Conservation (phyloP, 805 yeast genomes). For the Kluyveromyces dobzhanskii region DNA sequence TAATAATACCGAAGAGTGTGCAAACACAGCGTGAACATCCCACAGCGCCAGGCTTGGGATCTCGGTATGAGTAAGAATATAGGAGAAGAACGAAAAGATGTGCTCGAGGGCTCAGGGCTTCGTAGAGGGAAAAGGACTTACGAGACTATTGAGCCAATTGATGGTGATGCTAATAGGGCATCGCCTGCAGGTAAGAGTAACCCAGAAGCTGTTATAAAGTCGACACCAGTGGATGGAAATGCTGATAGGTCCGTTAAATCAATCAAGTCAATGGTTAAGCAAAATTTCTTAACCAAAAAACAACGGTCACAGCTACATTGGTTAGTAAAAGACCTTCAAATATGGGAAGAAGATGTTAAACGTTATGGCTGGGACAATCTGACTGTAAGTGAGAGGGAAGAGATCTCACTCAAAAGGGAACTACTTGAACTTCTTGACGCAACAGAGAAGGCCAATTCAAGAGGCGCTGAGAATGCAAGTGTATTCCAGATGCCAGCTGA, state of each 20-base stretch:
- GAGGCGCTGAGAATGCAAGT: not conserved
- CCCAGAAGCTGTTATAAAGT: constrained; percentile 16
- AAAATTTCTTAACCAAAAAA: constrained; percentile 38
- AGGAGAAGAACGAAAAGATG: too few species aligned
- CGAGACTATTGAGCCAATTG: constrained; percentile 27
- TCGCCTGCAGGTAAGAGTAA: constrained; percentile 19
- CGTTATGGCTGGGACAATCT: constrained; percentile 48
- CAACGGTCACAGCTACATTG: constrained; percentile 39
- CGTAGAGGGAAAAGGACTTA: constrained; percentile 11
- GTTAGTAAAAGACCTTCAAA: constrained; percentile 39
- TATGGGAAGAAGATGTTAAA: constrained; percentile 41
- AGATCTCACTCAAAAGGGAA: constrained; percentile 43
- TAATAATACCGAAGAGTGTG: too few species aligned
- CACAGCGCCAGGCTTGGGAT: too few species aligned
- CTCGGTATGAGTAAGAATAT: too few species aligned
- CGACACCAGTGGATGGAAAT: not conserved
- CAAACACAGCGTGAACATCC: too few species aligned
- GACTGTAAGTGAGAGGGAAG: constrained; percentile 41
- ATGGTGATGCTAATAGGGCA: constrained; percentile 30
- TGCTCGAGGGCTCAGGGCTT: too few species aligned
- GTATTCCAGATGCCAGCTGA: constrained; percentile 35
- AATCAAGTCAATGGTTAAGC: constrained; percentile 38
- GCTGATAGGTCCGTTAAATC: too few species aligned
- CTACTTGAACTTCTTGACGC: constrained; percentile 37
- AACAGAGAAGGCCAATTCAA: constrained; percentile 23